phyloP scores from a whole-genome alignment of 2,329 filamentous ascomycete genomes.

The Aspergillus novoparasiticus region DNA sequence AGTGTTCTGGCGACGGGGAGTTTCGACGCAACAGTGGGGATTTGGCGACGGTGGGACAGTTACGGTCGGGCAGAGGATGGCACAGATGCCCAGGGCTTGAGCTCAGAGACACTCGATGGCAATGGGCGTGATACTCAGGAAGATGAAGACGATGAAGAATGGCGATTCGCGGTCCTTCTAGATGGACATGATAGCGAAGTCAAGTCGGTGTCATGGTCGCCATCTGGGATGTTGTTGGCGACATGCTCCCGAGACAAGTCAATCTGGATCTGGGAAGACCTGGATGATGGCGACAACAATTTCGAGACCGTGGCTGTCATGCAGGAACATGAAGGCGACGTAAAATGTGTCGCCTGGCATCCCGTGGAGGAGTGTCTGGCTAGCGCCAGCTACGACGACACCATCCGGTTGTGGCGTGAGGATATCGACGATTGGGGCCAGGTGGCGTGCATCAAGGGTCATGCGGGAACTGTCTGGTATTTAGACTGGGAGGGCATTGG shows the following conservation, averaged over 20 bases:
- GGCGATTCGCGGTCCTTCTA: conserved; percentile 87
- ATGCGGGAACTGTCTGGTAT: conserved; percentile 87
- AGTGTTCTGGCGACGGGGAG: conserved; percentile 87
- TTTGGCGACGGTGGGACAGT: conserved; percentile 70
- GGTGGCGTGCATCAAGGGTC: conserved; percentile 77
- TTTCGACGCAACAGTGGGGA: conserved; percentile 89
- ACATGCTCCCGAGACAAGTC: conserved; percentile 91
- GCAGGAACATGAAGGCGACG: conserved; percentile 91
- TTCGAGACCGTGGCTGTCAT: conserved; percentile 96
- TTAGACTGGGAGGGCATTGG: conserved; percentile 65
- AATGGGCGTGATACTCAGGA: conserved; percentile 31
- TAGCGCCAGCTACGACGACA: conserved; percentile 92
- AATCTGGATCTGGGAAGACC: conserved; percentile 98
- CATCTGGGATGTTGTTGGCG: conserved; percentile 76
- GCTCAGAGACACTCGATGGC: conserved; percentile 29
- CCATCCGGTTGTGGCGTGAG: conserved; percentile 83
- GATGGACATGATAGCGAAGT: conserved; percentile 96
- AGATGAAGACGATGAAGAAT: conserved; percentile 73
- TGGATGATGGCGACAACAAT: conserved; percentile 82
- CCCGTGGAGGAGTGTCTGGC: conserved; percentile 78
- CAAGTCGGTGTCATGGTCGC: conserved; percentile 70
- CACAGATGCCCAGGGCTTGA: conserved; percentile 24
- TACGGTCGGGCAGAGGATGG: conserved; percentile 31
- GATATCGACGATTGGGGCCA: conserved; percentile 95
- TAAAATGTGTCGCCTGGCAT: conserved; percentile 93